Evolutionary conservation across 805 yeast genomes (phyloP).

Genomic region (Ogataea glucozyma): DNA sequence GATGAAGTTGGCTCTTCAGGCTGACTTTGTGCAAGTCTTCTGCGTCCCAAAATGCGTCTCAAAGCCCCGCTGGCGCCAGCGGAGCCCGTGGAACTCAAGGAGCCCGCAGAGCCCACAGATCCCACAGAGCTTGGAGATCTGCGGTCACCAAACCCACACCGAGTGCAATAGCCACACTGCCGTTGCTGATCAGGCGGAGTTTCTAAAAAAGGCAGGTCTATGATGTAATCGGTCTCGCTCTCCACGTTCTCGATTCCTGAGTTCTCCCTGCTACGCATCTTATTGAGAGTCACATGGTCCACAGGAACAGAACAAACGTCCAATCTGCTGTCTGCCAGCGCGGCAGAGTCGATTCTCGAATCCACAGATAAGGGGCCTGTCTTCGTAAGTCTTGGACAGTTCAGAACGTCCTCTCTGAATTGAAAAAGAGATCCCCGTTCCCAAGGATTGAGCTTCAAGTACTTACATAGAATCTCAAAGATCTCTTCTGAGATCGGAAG

Average conservation of each 20-base stretch:
- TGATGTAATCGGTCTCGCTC: slow-evolving; percentile 32
- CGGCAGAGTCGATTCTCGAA: slow-evolving; percentile 29
- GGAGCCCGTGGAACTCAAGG: too few species aligned
- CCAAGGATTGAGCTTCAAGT: slow-evolving; percentile 49
- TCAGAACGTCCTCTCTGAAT: slow-evolving; percentile 41
- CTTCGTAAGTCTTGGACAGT: slow-evolving; percentile 31
- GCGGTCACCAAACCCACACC: slow-evolving; percentile 30
- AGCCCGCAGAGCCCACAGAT: too few species aligned
- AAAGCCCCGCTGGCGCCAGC: background rate
- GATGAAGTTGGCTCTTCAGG: slow-evolving; percentile 12
- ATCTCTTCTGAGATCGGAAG: slow-evolving; percentile 72
- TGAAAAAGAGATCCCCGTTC: slow-evolving; percentile 44
- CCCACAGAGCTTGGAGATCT: background rate
- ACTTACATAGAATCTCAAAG: slow-evolving; percentile 47
- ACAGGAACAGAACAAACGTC: slow-evolving; percentile 36
- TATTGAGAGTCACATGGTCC: slow-evolving; percentile 36
- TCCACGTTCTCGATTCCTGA: slow-evolving; percentile 30
- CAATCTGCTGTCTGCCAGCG: slow-evolving; percentile 21
- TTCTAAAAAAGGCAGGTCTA: slow-evolving; percentile 23
- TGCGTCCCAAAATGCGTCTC: background rate
- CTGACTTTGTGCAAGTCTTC: slow-evolving; percentile 1
- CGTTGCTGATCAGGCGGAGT: slow-evolving; percentile 14
- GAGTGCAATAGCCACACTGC: slow-evolving; percentile 32
- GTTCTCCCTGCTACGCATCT: slow-evolving; percentile 32
- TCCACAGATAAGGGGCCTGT: slow-evolving; percentile 37